Base-by-base conservation (phyloP, 1,139 yeast genomes). In the Kodamaea fungicola region DNA sequence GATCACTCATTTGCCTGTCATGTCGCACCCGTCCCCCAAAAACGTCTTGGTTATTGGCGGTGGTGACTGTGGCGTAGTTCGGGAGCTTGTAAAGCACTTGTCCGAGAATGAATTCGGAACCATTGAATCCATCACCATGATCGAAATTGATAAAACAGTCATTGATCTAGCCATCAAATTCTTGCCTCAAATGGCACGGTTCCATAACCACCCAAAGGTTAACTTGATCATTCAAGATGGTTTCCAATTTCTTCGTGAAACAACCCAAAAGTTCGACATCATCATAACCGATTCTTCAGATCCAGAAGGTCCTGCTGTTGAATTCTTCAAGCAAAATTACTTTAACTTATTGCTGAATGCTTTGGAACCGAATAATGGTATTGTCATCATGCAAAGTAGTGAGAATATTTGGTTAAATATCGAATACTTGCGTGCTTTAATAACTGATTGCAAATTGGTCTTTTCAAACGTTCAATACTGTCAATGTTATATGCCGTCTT, bases 251-350 rank as follows among this genome's bases (percentile, higher is more conserved):
- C 70, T 90, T 51, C 72, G 76, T 42, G 69, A 73, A 33, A 47
- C 46, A 13, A 42, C 41, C 2, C 59, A 56, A 22, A 73, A 75
- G 49, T 90, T 73, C 57, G 97, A 92, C 60, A 83, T 90, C 34
- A 89, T 92, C 49, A 89, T 92, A 51, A 89, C 97, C 27, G 98
- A 92, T 61, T 86, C 96, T 7, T 85, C 95, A 8, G 98, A 92
- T 60, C 97, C 97, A 2, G 97, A 92, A 54, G 98, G 98, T 1
- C 98, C 98, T 7, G 98, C 98, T 3, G 96, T 83, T 53, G 87
- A 88, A 33, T 84, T 92, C 49, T 92, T 92, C 71, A 90, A 89
- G 62, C 74, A 77, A 48, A 80, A 78, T 43, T 92, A 90, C 67
- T 92, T 90, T 62, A 71, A 78, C 54, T 70, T 92, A 37, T 67